Evolutionary conservation across 164 flowering plant genomes (phyloP).

Genomic region (Cinnamomum micranthum): DNA sequence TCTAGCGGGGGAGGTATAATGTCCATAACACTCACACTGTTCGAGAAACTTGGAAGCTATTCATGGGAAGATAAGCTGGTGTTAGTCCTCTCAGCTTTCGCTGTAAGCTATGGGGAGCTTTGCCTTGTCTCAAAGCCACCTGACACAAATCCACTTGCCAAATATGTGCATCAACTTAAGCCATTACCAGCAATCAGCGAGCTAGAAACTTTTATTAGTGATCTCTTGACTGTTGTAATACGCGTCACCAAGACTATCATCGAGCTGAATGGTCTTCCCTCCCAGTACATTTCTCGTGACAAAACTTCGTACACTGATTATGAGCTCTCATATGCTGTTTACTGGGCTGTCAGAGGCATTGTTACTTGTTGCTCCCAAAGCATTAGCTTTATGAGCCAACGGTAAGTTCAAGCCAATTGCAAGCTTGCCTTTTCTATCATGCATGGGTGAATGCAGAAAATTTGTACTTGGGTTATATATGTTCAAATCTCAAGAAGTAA

Average conservation of each 20-base stretch:
- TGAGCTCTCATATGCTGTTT: slow-evolving; percentile 43
- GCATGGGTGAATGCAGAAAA: too few relatives aligned
- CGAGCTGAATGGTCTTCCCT: slow-evolving; percentile 39
- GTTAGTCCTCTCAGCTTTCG: slow-evolving; percentile 39
- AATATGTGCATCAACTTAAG: slow-evolving; percentile 37
- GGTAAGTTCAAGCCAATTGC: slow-evolving; percentile 5
- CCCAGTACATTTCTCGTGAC: slow-evolving; percentile 32
- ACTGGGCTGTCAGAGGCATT: slow-evolving; percentile 47
- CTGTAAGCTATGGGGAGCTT: slow-evolving; percentile 42
- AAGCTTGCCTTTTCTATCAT: neutral
- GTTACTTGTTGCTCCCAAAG: slow-evolving; percentile 46
- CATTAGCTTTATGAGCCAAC: slow-evolving; percentile 18
- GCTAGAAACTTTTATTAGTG: slow-evolving; percentile 23
- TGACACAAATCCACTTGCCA: slow-evolving; percentile 30
- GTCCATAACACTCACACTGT: slow-evolving; percentile 36
- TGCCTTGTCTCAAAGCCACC: slow-evolving; percentile 38
- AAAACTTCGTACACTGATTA: slow-evolving; percentile 25
- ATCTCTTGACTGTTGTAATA: slow-evolving; percentile 33
- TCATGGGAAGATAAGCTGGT: slow-evolving; percentile 54
- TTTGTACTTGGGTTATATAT: too few relatives aligned
- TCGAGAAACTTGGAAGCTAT: slow-evolving; percentile 36
- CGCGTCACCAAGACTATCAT: slow-evolving; percentile 40
- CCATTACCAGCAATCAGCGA: slow-evolving; percentile 49
- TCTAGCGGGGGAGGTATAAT: slow-evolving; percentile 52
- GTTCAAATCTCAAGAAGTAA: neutral